Conservation (phyloP, 1,284 basidiomycete species). For the Ustilago bromivora region DNA sequence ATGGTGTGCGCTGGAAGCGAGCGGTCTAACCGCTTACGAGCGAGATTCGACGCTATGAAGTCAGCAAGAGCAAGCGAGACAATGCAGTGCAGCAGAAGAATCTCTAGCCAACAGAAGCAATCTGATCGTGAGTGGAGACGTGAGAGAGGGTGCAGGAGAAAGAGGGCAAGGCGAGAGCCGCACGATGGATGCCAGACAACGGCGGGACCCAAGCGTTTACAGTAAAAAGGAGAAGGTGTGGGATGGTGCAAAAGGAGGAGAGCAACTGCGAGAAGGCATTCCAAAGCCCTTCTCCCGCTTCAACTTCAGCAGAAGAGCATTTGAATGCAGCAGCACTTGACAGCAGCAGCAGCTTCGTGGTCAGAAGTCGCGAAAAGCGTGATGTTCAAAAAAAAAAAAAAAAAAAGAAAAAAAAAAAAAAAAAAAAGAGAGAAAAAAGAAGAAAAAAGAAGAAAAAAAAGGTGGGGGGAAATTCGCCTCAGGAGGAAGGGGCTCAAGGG, state of each 20-base stretch:
- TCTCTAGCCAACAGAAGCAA: background rate
- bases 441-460: background rate
- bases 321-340: background rate
- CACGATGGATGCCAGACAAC: slow-evolving; percentile 8
- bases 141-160: background rate
- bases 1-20: background rate
- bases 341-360: background rate
- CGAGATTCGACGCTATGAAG: slow-evolving; percentile 6
- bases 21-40: background rate
- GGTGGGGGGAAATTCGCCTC: slow-evolving; percentile 11
- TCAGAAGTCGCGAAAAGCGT: background rate
- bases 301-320: too few relatives aligned
- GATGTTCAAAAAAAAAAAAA: background rate
- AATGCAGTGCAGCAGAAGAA: background rate
- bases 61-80: slow-evolving; percentile 3
- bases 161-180: background rate
- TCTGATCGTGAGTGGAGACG: background rate
- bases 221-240: background rate
- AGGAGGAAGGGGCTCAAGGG: slow-evolving; percentile 2
- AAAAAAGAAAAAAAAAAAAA: too few relatives aligned
- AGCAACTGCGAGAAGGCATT: background rate
- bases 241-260: too few relatives aligned
- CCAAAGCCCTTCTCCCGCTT: background rate
- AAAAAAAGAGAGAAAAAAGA: too few relatives aligned
- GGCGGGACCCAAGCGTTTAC: background rate